Percentiles rank a stretch among this genome's conserved stretches.
Evolutionary conservation across 257 asterid species (phyloP).

Genomic region (Primulina eburnea): DNA sequence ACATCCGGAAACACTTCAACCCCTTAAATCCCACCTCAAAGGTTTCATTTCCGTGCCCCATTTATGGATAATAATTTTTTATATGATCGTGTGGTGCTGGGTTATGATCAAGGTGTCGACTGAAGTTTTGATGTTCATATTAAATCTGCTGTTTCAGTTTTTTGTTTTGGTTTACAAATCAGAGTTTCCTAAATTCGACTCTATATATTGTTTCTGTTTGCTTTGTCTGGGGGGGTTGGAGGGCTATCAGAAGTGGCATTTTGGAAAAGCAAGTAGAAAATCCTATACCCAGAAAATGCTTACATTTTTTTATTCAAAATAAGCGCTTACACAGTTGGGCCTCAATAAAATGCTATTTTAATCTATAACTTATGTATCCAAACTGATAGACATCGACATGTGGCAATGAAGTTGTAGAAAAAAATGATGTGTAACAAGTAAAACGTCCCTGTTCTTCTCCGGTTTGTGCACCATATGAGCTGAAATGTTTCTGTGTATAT

Average conservation of each 20-base stretch:
- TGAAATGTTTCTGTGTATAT: background rate
- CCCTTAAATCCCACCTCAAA: conserved; percentile 33
- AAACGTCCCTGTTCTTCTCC: background rate
- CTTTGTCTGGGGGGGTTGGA: background rate
- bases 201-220: background rate
- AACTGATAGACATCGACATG: too few relatives aligned
- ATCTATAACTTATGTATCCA: background rate
- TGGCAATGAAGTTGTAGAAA: background rate
- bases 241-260: background rate
- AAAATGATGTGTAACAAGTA: background rate
- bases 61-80: background rate
- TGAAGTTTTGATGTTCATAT: too few relatives aligned
- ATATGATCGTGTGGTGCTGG: background rate
- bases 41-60: conserved; percentile 15
- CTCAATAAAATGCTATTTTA: background rate
- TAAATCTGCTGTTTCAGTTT: background rate
- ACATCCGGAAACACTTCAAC: conserved; percentile 44
- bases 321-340: background rate
- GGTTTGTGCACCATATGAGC: background rate
- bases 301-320: too few relatives aligned
- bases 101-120: background rate
- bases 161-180: background rate
- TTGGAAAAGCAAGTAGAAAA: background rate
- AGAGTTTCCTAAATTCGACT: background rate
- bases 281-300: background rate